Evolutionary conservation across 768 basidiomycete genomes (phyloP).

Genomic region (Lactifluus volemus): DNA sequence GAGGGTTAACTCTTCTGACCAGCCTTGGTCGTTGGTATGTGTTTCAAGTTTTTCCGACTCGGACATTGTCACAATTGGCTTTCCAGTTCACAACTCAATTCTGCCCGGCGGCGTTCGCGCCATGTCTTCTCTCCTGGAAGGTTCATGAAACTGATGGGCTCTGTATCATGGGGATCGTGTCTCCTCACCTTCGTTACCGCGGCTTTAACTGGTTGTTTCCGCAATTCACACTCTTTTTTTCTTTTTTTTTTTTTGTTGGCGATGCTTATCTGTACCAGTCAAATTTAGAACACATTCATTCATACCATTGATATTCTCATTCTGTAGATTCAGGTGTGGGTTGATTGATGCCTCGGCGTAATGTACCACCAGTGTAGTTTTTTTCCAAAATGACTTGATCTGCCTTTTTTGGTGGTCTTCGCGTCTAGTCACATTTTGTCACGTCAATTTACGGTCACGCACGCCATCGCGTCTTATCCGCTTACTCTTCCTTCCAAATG

Average conservation of each 20-base stretch:
- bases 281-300: no score
- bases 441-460: neutral
- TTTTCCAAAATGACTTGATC: no score
- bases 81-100: neutral
- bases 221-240: neutral
- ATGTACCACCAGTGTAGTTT: no score
- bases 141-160: neutral
- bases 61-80: neutral
- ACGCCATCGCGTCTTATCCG: neutral
- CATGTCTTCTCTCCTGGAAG: neutral
- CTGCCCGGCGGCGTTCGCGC: neutral
- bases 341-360: no score
- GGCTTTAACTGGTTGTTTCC: neutral
- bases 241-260: neutral
- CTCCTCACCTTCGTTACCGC: neutral
- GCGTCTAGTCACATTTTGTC: slow-evolving; percentile 20
- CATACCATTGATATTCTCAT: no score
- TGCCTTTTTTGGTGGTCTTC: neutral
- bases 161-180: neutral
- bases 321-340: neutral
- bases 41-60: neutral
- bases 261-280: no score
- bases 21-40: neutral
- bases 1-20: neutral
- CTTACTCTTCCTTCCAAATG: slow-evolving; percentile 19